A percentile compares a stretch with the other conserved stretches of the same genome.
Evolutionary conservation across 2,329 filamentous ascomycete genomes (phyloP).

Genomic region (Pseudocercospora macadamiae): DNA sequence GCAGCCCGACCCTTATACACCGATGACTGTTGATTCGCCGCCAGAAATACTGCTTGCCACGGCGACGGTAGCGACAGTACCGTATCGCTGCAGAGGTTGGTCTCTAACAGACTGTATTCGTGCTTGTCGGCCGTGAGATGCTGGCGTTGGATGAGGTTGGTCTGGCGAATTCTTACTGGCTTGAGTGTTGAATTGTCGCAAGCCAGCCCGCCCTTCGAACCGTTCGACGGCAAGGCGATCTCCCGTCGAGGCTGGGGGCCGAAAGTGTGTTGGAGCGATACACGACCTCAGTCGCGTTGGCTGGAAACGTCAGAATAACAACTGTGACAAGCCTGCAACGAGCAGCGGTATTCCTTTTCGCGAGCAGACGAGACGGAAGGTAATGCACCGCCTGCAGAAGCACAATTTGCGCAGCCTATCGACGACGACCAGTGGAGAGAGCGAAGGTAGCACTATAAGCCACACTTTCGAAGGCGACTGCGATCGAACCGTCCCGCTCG

Average conservation of each 20-base stretch:
- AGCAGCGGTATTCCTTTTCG: conserved; percentile 9
- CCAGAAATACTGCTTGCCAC: conserved; percentile 20
- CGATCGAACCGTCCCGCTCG: conserved; percentile 25
- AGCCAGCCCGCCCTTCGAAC: not conserved
- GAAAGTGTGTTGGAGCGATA: not conserved
- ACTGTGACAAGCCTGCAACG: conserved; percentile 4
- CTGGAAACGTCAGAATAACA: not conserved
- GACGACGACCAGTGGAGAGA: conserved; percentile 15
- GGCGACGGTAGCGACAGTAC: conserved; percentile 24
- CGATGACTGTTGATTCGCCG: conserved; percentile 23
- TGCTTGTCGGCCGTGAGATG: conserved; percentile 7
- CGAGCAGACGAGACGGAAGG: conserved; percentile 17
- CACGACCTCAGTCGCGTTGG: not conserved
- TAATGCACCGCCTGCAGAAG: conserved; percentile 22
- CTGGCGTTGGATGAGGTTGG: conserved; percentile 4
- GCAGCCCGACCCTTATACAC: conserved; percentile 18
- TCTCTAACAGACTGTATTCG: not conserved
- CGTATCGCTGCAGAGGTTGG: conserved; percentile 6
- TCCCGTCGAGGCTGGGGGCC: not conserved
- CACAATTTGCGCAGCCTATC: conserved; percentile 23
- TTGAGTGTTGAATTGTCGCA: not conserved
- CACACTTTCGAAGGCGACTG: conserved; percentile 18
- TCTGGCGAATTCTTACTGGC: not conserved
- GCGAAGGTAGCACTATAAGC: conserved; percentile 21
- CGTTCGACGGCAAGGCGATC: not conserved